A percentile compares a stretch with the other conserved stretches of the same genome.
Conservation (phyloP, 148 eudicot genomes). For the Arctostaphylos glauca region DNA sequence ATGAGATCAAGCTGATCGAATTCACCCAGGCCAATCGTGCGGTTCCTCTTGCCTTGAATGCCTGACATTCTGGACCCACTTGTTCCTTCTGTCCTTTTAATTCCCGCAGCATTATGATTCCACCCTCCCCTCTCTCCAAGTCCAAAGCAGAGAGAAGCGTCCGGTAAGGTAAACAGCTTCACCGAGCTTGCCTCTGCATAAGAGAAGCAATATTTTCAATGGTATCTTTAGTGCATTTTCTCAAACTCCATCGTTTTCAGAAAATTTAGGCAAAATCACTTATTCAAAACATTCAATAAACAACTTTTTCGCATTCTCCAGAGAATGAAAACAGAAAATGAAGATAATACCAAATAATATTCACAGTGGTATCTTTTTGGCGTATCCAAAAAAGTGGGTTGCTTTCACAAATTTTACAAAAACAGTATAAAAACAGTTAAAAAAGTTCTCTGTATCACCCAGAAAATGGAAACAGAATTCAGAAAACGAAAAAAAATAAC, state of each 20-base stretch:
- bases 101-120: conserved; percentile 31
- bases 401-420: background rate
- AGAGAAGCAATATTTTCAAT: background rate
- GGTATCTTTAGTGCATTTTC: background rate
- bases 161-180: conserved; percentile 25
- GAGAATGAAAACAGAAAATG: background rate
- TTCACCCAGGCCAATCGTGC: conserved; percentile 85
- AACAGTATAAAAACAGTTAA: background rate
- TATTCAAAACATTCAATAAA: background rate
- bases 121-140: conserved; percentile 20
- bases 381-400: background rate
- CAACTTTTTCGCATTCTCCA: background rate
- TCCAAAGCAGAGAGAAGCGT: conserved; percentile 26
- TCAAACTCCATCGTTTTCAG: background rate
- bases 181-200: conserved; percentile 11
- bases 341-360: background rate
- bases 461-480: background rate
- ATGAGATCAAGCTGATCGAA: conserved; percentile 62
- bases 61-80: conserved; percentile 36
- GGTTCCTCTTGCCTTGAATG: conserved; percentile 76
- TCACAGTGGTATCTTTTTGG: background rate
- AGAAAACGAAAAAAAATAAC: background rate
- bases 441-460: background rate
- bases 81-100: conserved; percentile 42
- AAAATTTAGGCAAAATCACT: background rate